Evolutionary conservation across 495 filamentous ascomycete genomes (phyloP), one percentile per base, ranked within the genome.

Genomic region (Poronia punctata): DNA sequence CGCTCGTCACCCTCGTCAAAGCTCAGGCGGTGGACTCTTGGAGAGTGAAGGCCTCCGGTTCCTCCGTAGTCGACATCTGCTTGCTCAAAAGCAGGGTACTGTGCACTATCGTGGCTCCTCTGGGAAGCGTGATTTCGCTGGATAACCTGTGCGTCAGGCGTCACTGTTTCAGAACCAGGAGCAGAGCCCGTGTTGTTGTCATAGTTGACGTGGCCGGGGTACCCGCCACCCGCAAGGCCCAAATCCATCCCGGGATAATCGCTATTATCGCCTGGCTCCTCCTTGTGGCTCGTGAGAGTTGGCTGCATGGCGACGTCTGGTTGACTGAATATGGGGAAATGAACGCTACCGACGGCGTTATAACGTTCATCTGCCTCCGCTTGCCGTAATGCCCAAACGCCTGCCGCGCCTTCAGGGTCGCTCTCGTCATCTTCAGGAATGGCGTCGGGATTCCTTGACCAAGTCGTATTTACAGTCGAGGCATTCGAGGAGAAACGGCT

Each of bases 1-100:
- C 54, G 67, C 50, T 98, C 92, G 53, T 95, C 92, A 0, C 86
- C 92, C 56, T 96, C 89, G 53, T 98, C 92, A 52, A 90, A 97
- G 57, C 90, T 95, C 53, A 90, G 67, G 37, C 87, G 65, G 43
- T 80, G 76, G 0, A 70, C 69, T 31, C 70, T 71, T 12, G 88
- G 88, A 40, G 84, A 75, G 14, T 85, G 75, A 14, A 95, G 65
- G 3, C 90, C 90, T 10, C 89, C 90, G 9, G 88, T 95, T 10
- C 84, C 92, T 22, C 73, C 82, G 18, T 83, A 84, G 56, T 97
- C 90, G 8, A 73, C 57, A 7, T 63, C 60, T 1, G 60, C 69
- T 19, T 67, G 50, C 7, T 63, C 53, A 16, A 67, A 72, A 6
- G 57, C 60, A 1, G 61, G 55, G 34, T 38, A 53, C 51, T 56